These are phyloP conservation scores for Malassezia caprae DNA, from an alignment of 1,284 basidiomycete species.

Conservation along the genomic window DNA sequence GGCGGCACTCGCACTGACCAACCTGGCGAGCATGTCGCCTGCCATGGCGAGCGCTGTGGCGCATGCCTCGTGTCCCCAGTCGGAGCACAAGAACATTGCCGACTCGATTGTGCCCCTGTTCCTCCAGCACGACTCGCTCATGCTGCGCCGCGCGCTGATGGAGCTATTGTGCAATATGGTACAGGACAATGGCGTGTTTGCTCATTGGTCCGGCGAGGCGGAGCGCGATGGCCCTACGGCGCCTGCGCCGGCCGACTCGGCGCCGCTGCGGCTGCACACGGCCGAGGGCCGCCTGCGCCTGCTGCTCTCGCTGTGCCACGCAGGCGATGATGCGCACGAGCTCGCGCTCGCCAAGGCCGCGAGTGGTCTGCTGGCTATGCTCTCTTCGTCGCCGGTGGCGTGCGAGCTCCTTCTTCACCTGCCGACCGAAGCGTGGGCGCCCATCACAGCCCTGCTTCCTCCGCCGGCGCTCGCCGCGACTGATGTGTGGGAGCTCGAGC, in stretches of 20 bases:
- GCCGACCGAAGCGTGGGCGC: neutral
- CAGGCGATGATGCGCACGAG: neutral
- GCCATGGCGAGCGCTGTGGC: constrained; percentile 48
- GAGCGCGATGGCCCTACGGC: neutral
- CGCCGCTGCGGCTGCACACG: constrained; percentile 7
- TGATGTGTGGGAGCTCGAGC: constrained; percentile 3
- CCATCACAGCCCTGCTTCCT: neutral
- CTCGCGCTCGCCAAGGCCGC: constrained; percentile 5
- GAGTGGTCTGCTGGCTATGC: constrained; percentile 8
- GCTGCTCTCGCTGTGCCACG: constrained; percentile 9
- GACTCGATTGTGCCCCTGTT: constrained; percentile 54
- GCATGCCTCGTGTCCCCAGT: neutral
- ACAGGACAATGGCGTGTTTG: constrained; percentile 60
- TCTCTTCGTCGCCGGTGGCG: constrained; percentile 2
- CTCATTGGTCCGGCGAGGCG: constrained; percentile 11
- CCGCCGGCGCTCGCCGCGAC: neutral
- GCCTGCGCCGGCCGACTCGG: neutral
- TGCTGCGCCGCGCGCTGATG: constrained; percentile 73
- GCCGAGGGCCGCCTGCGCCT: constrained; percentile 9
- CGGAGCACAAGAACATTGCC: constrained; percentile 12
- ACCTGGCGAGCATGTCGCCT: constrained; percentile 61
- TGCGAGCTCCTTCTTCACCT: constrained; percentile 1
- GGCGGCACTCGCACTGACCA: constrained; percentile 86
- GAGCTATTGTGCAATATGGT: constrained; percentile 91
- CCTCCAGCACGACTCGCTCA: constrained; percentile 63